A percentile compares a stretch with the other conserved stretches of the same genome.
phyloP scores from a whole-genome alignment of 257 asterid genomes.

The Fraxinus anomala region DNA sequence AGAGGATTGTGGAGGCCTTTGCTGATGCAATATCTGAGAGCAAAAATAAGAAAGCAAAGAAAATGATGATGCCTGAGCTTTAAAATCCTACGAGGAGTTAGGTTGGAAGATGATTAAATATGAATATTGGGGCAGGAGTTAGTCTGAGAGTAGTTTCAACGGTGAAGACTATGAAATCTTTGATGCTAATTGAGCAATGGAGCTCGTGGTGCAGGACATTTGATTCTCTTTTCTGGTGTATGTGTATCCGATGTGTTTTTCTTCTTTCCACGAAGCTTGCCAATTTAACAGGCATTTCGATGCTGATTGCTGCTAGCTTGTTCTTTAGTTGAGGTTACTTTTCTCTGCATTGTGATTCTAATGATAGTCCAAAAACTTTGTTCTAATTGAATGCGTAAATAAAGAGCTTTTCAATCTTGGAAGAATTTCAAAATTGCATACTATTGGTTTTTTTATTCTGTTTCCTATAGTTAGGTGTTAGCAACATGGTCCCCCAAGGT shows the following conservation, averaged over 20 bases:
- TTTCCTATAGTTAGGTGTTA: background rate
- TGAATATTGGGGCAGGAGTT: background rate
- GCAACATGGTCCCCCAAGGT: background rate
- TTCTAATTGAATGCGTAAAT: conserved; percentile 29
- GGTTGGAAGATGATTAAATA: background rate
- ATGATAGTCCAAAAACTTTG: conserved; percentile 4
- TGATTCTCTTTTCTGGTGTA: background rate
- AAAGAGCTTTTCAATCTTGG: conserved; percentile 9
- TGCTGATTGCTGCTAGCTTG: conserved; percentile 24
- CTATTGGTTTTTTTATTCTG: background rate
- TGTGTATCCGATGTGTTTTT: background rate
- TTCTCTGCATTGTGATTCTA: conserved; percentile 23
- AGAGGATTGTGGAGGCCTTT: conserved; percentile 74
- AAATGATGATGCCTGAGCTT: conserved; percentile 42
- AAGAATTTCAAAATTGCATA: background rate
- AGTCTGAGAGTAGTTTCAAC: background rate
- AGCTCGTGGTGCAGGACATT: background rate
- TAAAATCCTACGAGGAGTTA: conserved; percentile 4
- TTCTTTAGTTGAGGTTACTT: conserved; percentile 11
- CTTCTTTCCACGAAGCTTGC: conserved; percentile 1
- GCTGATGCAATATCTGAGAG: conserved; percentile 59
- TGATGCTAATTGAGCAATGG: conserved; percentile 2
- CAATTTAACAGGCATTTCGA: conserved; percentile 11
- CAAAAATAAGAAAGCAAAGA: conserved; percentile 54
- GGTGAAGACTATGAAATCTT: background rate